phyloP scores from a whole-genome alignment of 2,329 filamentous ascomycete species.

The Neonectria sp. region DNA sequence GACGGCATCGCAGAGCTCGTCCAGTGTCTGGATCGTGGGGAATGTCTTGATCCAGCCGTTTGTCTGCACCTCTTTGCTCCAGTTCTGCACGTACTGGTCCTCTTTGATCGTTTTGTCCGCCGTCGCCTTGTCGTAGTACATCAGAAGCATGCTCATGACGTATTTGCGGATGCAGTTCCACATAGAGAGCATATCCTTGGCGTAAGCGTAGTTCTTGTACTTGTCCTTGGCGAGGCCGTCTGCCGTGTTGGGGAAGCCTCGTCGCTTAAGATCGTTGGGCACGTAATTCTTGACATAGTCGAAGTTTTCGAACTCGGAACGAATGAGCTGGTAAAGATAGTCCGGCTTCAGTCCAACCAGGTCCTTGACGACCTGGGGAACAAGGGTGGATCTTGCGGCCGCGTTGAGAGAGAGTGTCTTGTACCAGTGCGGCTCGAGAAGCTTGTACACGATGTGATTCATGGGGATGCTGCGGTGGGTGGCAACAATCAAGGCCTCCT shows the following conservation, averaged over 20 bases:
- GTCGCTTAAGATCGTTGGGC: constrained; percentile 59
- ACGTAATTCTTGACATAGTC: constrained; percentile 62
- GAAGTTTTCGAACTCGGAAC: constrained; percentile 59
- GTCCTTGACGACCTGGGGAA: constrained; percentile 60
- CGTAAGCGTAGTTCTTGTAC: constrained; percentile 66
- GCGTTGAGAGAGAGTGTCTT: constrained; percentile 66
- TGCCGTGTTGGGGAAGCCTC: constrained; percentile 58
- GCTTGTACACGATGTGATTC: constrained; percentile 59
- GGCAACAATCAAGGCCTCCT: constrained; percentile 64
- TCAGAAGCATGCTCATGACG: constrained; percentile 56
- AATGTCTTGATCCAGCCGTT: constrained; percentile 59
- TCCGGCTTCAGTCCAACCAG: constrained; percentile 58
- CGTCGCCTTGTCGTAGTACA: constrained; percentile 52
- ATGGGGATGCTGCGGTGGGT: constrained; percentile 58
- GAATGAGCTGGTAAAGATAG: constrained; percentile 56
- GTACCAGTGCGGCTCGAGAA: constrained; percentile 64
- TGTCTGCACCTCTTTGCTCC: constrained; percentile 58
- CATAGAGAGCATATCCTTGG: constrained; percentile 60
- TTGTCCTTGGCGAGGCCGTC: constrained; percentile 51
- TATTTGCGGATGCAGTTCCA: constrained; percentile 61
- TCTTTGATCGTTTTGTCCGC: constrained; percentile 45
- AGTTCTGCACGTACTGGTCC: constrained; percentile 55
- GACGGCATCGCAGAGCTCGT: constrained; percentile 60
- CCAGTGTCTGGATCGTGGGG: constrained; percentile 58
- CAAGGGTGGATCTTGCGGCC: constrained; percentile 59